A percentile compares a stretch with the other conserved stretches of the same genome.
These are phyloP conservation scores for Trichosporon asahii DNA, from an alignment of 1,284 basidiomycete genomes.

Conservation along the genomic window DNA sequence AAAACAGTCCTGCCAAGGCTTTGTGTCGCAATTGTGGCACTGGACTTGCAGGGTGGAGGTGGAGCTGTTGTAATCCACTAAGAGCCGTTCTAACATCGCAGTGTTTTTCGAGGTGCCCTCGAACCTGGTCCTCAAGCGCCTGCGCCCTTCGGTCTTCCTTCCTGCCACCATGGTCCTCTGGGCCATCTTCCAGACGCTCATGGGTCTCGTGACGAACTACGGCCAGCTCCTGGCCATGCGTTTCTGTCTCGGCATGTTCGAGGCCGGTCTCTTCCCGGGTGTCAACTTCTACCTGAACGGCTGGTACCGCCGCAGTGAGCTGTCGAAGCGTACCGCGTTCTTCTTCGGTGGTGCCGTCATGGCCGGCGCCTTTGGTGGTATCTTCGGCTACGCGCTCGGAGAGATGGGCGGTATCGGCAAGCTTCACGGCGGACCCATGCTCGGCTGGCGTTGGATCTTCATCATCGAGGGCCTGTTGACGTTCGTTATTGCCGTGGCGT, in stretches of 20 bases:
- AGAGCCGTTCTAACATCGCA: slow-evolving; percentile 27
- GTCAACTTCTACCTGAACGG: slow-evolving; percentile 52
- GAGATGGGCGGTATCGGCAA: slow-evolving; percentile 44
- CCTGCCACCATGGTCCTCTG: slow-evolving; percentile 46
- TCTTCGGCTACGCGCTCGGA: slow-evolving; percentile 42
- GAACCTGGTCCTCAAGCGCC: slow-evolving; percentile 53
- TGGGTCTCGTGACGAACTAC: slow-evolving; percentile 52
- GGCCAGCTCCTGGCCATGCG: slow-evolving; percentile 50
- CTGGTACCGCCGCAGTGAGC: slow-evolving; percentile 53
- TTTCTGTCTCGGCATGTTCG: slow-evolving; percentile 50
- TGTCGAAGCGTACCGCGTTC: slow-evolving; percentile 49
- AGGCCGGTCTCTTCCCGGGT: slow-evolving; percentile 49
- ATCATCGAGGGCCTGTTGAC: slow-evolving; percentile 54
- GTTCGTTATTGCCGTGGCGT: slow-evolving; percentile 42
- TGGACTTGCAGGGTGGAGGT: neutral
- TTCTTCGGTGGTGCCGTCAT: slow-evolving; percentile 55
- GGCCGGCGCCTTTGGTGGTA: slow-evolving; percentile 52
- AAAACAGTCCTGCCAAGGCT: neutral
- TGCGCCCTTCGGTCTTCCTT: slow-evolving; percentile 49
- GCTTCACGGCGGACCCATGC: slow-evolving; percentile 32
- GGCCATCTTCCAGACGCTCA: slow-evolving; percentile 48
- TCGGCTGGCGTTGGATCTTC: slow-evolving; percentile 55
- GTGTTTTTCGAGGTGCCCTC: slow-evolving; percentile 53
- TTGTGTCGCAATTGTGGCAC: neutral
- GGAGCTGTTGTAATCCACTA: neutral